Base-by-base conservation (phyloP, 2,329 filamentous ascomycete genomes). In the Diaporthe citriasiana region DNA sequence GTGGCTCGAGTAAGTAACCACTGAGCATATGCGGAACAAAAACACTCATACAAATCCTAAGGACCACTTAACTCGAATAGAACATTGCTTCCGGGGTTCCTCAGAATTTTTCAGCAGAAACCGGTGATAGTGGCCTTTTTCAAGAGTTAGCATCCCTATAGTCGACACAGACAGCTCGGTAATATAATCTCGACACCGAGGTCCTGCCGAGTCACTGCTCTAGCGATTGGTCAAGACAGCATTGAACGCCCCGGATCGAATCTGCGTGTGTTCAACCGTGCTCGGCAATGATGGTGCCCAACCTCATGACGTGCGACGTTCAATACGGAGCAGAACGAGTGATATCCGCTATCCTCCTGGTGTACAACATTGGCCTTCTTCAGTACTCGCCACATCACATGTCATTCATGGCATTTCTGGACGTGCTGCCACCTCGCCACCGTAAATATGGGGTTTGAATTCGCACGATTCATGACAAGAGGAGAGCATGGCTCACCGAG, bases 401-500 rank as follows among this genome's bases (percentile, higher is more conserved):
- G 42, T 50, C 4, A 8, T 17, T 2, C 42, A 22, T 35, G 30
- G 45, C 30, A 38, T 35, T 50, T 19, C 25, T 30, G 17, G 42
- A 5, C 19, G 2, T 51, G 3, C 0, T 1, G 12, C 45, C 12
- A 12, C 12, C 45, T 45, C 22, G 38, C 15, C 40, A 7, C 38
- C 38, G 17, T 63, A 17, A 13, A 42, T 27, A 13, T 8, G 22
- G 30, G 45, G 30, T 17, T 50, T 66, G 45, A 51, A 51, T 27
- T 51, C 22, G 27, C 42, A 66, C 63, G 63, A 66, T 51, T 66
- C 63, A 66, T 66, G 63, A 13, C 15, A 40, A 27, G 33, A 68
- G 8, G 47, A 53, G 47, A 25, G n/a, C 42, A 27, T 15, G 38
- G 47, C 27, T 53, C 33, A 40, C 33, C 33, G 63, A 27, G 47